phyloP scores from a whole-genome alignment of 2,329 filamentous ascomycete genomes.

The Aspergillus ruber region DNA sequence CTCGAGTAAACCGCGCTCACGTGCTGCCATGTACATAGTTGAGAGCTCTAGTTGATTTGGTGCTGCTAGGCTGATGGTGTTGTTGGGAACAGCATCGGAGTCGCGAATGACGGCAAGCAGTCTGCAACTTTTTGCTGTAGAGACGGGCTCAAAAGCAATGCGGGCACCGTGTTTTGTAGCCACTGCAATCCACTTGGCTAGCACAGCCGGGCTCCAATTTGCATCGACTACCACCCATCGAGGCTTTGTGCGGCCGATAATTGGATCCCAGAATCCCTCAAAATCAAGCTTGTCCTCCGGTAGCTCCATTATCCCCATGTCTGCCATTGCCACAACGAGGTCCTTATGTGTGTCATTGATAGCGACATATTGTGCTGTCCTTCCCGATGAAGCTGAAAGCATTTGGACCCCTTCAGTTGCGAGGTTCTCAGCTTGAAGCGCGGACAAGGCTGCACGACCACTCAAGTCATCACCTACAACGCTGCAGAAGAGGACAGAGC shows the following conservation, averaged over 20 bases:
- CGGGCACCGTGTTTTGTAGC: conserved; percentile 51
- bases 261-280: conserved; percentile 54
- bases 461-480: conserved; percentile 73
- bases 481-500: conserved; percentile 66
- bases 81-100: conserved; percentile 48
- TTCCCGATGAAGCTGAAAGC: conserved; percentile 46
- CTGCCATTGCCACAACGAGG: conserved; percentile 87
- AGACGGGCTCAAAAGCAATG: conserved; percentile 85
- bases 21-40: conserved; percentile 69
- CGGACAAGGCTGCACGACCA: conserved; percentile 64
- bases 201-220: conserved; percentile 67
- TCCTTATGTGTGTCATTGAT: conserved; percentile 79
- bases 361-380: conserved; percentile 87
- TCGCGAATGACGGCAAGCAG: conserved; percentile 51
- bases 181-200: conserved; percentile 62
- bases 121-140: conserved; percentile 65
- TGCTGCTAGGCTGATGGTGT: conserved; percentile 66
- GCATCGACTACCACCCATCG: conserved; percentile 78
- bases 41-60: conserved; percentile 78
- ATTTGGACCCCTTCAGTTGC: conserved; percentile 61
- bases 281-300: conserved; percentile 37
- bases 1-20: conserved; percentile 61
- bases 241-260: conserved; percentile 53
- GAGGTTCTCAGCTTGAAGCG: conserved; percentile 53
- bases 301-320: conserved; percentile 74